Base-by-base conservation (phyloP, 1,284 basidiomycete genomes). In the Puccinia sorghi region DNA sequence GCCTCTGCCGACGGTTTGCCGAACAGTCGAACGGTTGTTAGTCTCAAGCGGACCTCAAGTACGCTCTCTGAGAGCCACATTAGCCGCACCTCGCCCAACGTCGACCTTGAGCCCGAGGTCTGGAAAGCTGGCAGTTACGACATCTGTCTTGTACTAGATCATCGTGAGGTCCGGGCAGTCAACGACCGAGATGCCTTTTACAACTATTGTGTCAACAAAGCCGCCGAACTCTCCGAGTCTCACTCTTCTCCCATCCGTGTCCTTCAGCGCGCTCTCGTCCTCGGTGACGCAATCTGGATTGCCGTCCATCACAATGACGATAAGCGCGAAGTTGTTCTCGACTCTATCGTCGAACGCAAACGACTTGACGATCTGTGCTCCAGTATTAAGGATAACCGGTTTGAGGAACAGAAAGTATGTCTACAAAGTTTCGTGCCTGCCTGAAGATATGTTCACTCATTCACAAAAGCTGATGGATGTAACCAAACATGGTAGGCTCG, bases 201-300 rank as follows among this genome's bases (percentile, higher is more conserved):
- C 83, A 80, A 84, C 86, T 17, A 81, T 81, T 3, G 84, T 85
- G 25, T 81, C 82, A 9, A 82, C 87, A 2, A 74, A 80, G 27
- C 54, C 27, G 25, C 22, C 13, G 54, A 15, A 4, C 52, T 78
- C 39, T 27, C 54, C 43, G 25, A 27, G 9, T n/a, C 37, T 27
- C 37, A 17, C 7, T 82, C 83, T 20, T 82, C 84, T 48, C 86
- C 86, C 0, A 81, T 88, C 50, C 82, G 83, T 20, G 86, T 86
- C n/a, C 86, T 87, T 78, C 85, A 86, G 41, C 82, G 86, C 22
- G 85, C 87, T 1, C 82, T 89, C 48, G 84, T 86, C 41, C 81
- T 89, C 8, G 88, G 88, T 5, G 88, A 89, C 83, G 86, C 87
- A 79, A 83, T 87, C 37, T 89, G 88, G 88, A 84, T 89, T 17